A percentile compares a stretch with the other conserved stretches of the same genome.
Conservation (phyloP, 371 early-diverging fungal genomes). For the Coemansia sp. region DNA sequence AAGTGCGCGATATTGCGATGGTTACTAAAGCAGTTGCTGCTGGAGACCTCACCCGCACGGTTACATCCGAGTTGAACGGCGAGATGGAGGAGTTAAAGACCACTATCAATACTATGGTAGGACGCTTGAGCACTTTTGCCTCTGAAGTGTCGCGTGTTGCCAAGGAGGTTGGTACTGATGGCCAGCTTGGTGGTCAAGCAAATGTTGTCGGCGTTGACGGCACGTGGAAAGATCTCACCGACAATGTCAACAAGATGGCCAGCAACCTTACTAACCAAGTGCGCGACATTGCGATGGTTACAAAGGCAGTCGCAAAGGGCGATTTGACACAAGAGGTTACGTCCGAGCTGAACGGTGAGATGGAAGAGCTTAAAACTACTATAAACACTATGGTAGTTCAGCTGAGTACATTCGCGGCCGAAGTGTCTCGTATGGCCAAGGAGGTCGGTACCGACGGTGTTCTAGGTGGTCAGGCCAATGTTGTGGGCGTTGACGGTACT, state of each 20-base stretch:
- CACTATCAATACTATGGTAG: slow-evolving; percentile 59
- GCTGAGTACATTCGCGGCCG: slow-evolving; percentile 50
- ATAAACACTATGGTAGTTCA: slow-evolving; percentile 68
- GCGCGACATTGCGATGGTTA: slow-evolving; percentile 47
- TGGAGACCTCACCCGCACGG: slow-evolving; percentile 62
- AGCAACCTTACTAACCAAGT: slow-evolving; percentile 54
- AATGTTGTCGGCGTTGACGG: slow-evolving; percentile 50
- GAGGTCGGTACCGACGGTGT: slow-evolving; percentile 61
- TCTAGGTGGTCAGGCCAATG: slow-evolving; percentile 53
- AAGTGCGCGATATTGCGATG: slow-evolving; percentile 71
- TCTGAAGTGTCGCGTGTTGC: slow-evolving; percentile 50
- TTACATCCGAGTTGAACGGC: slow-evolving; percentile 64
- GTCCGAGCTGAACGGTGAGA: slow-evolving; percentile 66
- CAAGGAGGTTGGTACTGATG: slow-evolving; percentile 53
- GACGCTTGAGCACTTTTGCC: slow-evolving; percentile 49
- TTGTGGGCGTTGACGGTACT: slow-evolving; percentile 59
- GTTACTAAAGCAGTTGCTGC: slow-evolving; percentile 73
- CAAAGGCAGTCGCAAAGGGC: slow-evolving; percentile 59
- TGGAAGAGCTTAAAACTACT: slow-evolving; percentile 65
- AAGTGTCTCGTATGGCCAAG: slow-evolving; percentile 50
- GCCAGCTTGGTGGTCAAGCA: slow-evolving; percentile 53
- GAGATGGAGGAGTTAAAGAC: slow-evolving; percentile 43
- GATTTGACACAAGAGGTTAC: slow-evolving; percentile 65
- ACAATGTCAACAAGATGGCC: slow-evolving; percentile 60
- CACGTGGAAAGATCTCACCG: slow-evolving; percentile 57